Percentiles rank a stretch among this genome's conserved stretches.
Conservation (phyloP, 2,329 filamentous ascomycete genomes). For the Nemania serpens region DNA sequence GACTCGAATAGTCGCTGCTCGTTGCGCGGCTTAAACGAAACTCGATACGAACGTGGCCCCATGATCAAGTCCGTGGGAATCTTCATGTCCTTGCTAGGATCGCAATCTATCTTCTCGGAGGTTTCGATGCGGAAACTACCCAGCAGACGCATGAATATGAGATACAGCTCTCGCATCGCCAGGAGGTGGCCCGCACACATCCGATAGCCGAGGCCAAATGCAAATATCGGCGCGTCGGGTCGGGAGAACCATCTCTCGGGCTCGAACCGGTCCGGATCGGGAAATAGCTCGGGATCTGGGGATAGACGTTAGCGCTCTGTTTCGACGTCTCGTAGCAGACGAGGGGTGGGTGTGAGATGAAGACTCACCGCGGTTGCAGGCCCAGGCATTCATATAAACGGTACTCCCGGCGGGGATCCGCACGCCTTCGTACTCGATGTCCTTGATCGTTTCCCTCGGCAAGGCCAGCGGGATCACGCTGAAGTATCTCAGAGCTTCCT, state of each 20-base stretch:
- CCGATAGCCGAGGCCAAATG: slow-evolving; percentile 39
- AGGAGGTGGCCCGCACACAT: slow-evolving; percentile 40
- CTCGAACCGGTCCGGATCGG: slow-evolving; percentile 34
- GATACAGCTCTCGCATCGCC: slow-evolving; percentile 37
- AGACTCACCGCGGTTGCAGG: slow-evolving; percentile 37
- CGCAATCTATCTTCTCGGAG: slow-evolving; percentile 31
- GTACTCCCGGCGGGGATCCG: slow-evolving; percentile 75
- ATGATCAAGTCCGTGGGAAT: slow-evolving; percentile 39
- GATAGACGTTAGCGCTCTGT: background rate
- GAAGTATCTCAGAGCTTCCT: slow-evolving; percentile 79
- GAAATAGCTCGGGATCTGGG: slow-evolving; percentile 35
- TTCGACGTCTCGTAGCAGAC: background rate
- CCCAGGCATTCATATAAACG: slow-evolving; percentile 68
- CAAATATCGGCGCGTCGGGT: slow-evolving; percentile 36
- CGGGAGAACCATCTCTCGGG: slow-evolving; percentile 37
- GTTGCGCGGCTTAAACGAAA: slow-evolving; percentile 36
- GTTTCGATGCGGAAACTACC: slow-evolving; percentile 35
- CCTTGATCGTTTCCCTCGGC: slow-evolving; percentile 72
- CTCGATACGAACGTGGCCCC: slow-evolving; percentile 33
- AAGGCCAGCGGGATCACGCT: slow-evolving; percentile 80
- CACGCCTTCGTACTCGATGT: slow-evolving; percentile 70
- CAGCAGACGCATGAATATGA: slow-evolving; percentile 39
- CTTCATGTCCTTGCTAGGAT: slow-evolving; percentile 37
- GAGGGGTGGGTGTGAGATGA: background rate
- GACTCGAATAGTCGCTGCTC: slow-evolving; percentile 22